phyloP scores from a whole-genome alignment of 1,139 yeast genomes.

The Scheffersomyces parashehatae region DNA sequence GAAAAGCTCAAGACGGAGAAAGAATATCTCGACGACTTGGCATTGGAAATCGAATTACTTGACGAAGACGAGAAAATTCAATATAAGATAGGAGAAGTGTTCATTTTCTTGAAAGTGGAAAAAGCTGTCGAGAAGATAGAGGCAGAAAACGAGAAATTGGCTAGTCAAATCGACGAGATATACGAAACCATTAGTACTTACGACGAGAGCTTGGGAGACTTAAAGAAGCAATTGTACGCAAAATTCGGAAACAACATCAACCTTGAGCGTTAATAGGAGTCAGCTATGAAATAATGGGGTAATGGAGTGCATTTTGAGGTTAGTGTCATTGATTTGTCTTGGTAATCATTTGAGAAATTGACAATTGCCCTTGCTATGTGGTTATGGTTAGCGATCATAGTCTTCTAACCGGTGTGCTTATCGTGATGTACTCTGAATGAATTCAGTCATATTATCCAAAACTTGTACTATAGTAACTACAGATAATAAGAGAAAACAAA shows the following conservation, averaged over 20 bases:
- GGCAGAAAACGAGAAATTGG: conserved; percentile 53
- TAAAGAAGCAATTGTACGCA: conserved; percentile 77
- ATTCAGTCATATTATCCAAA: no score
- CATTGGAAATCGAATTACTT: conserved; percentile 79
- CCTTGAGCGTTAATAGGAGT: conserved; percentile 53
- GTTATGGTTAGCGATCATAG: no score
- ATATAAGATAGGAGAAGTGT: conserved; percentile 75
- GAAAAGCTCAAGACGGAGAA: conserved; percentile 62
- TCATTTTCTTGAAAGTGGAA: conserved; percentile 63
- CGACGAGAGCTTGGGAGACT: conserved; percentile 53
- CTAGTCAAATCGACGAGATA: conserved; percentile 45
- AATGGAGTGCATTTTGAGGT: no score
- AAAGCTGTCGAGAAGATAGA: conserved; percentile 72
- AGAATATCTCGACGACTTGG: conserved; percentile 85
- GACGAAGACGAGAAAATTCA: conserved; percentile 76
- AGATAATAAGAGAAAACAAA: no score
- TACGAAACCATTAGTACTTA: conserved; percentile 52
- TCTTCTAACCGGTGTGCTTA: no score
- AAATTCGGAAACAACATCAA: conserved; percentile 91
- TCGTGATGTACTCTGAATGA: no score
- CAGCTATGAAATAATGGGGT: no score
- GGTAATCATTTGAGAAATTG: no score
- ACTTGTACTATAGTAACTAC: no score
- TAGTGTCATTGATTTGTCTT: no score
- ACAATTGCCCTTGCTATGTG: no score